Percentiles rank a stretch among this genome's conserved stretches.
Evolutionary conservation across 768 basidiomycete genomes (phyloP).

Genomic region (Cytidiella melzeri): DNA sequence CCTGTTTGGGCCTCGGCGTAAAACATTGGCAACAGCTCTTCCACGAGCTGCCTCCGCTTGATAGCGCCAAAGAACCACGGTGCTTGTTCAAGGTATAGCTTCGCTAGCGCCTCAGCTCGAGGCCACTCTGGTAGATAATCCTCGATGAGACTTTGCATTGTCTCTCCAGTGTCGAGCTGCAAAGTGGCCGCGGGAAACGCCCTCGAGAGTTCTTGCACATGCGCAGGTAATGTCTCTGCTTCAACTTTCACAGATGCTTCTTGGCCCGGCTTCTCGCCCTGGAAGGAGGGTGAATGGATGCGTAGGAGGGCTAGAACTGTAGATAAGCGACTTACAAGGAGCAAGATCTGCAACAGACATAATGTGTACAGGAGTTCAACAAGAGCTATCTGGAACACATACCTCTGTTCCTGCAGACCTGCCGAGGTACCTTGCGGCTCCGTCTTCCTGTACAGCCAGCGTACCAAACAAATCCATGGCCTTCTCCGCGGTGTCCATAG

Average conservation of each 20-base stretch:
- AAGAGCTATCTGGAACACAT: constrained; percentile 20
- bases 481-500: constrained; percentile 24
- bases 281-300: background rate
- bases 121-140: constrained; percentile 52
- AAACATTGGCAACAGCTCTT: constrained; percentile 56
- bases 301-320: background rate
- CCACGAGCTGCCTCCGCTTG: constrained; percentile 54
- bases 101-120: constrained; percentile 51
- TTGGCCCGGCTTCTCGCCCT: constrained; percentile 13
- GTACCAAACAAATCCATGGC: constrained; percentile 43
- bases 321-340: background rate
- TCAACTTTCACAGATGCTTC: background rate
- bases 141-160: constrained; percentile 34
- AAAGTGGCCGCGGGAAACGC: constrained; percentile 44
- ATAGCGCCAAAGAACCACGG: constrained; percentile 79
- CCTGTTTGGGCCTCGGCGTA: constrained; percentile 59
- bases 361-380: no score
- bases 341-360: no score
- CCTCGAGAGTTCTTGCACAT: constrained; percentile 23
- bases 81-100: constrained; percentile 72
- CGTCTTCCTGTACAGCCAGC: constrained; percentile 61
- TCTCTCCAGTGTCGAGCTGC: constrained; percentile 14
- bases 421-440: constrained; percentile 66
- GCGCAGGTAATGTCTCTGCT: constrained; percentile 8
- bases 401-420: constrained; percentile 73